Base-by-base conservation (phyloP, 768 basidiomycete species). In the Mycena crocata region DNA sequence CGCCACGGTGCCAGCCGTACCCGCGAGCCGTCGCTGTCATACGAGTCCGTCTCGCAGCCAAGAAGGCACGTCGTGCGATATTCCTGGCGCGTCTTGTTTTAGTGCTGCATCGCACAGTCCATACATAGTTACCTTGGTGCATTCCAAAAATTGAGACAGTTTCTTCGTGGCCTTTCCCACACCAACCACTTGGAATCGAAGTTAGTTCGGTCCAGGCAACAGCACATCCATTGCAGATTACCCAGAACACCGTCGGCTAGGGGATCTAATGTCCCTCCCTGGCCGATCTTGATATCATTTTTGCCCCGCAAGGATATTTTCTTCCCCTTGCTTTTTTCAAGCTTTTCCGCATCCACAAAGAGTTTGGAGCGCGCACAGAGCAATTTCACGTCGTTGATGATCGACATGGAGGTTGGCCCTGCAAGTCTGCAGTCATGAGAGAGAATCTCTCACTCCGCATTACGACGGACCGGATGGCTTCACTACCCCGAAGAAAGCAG, bases 241-340 rank as follows among this genome's bases (percentile, higher is more conserved):
- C 96, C 94, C 68, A 98, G 82, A 19, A 98, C 95, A 46, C 97
- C 97, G 77, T 98, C 95, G 7, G 98, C 98, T 37, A 99, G 84
- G 19, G 98, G 98, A 81, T 99, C 98, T 54, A 99, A 82, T 5
- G 98, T 99, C 5, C 98, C 96, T 31, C 95, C 95, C 78, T 96
- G 94, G 1, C 95, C 96, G 52, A 96, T 88, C 79, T 97, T 96
- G 57, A 96, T 82, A 2, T 78, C 73, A 24, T 87, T 84, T 46
- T 75, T 83, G 64, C 79, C 77, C 52, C 82, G 82, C 56, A 78
- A 78, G 49, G 75, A 73, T 10, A 75, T 66, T 58, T 86, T 83
- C 67, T 81, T 85, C 34, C 77, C 85, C 75, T 87, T 86, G 28
- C 80, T 79, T 73, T 85, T 84, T 67, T 83, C 85, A 19, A 87